Evolutionary conservation across 306 rosid species (phyloP), one percentile per base, ranked within the genome.

Genomic region (Benincasa hispida): DNA sequence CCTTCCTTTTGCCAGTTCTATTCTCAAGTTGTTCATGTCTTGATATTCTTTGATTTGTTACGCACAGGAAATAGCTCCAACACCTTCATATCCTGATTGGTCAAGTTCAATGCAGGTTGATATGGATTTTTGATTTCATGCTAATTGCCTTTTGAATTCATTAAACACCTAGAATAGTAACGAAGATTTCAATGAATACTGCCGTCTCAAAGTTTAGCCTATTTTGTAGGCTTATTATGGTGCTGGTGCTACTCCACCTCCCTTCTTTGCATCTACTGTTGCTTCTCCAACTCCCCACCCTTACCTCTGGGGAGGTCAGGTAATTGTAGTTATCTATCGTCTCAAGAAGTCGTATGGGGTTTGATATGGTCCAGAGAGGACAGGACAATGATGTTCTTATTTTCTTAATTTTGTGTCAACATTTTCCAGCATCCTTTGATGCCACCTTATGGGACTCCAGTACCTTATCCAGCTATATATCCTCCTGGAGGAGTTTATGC

Each of bases 231-330:
- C 99, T 83, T 95, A 90, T 86, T 92, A 90, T 83, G 87, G 91
- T 74, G 85, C 93, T 53, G 99, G 99, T 75, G 96, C 88, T 27
- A 85, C 96, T 67, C 92, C 98, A 3, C 96, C 97, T 68, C 96
- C 97, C 14, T 95, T 86, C 88, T 95, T 87, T 41, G 92, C 99
- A 61, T 81, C 99, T 8, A 90, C 96, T 24, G 94, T 93, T 80
- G 95, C 93, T 80, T 84, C 98, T 6, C 89, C 98, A 24, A 74
- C 92, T 68, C 93, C 97, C 21, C 98, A 95, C 78, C 99, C 98
- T 17, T 95, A 92, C 88, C 12, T 95, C 53, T 95, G 99, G 99
- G 99, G 99, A 82, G 53, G 91, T 77, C 99, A 95, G 93, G 99
- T 95, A 63, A 76, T 76, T 76, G 12, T 76, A 27, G 56, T 58